Percentiles rank a stretch among this genome's conserved stretches.
These are phyloP conservation scores for Rhynchosporium graminicola DNA, from an alignment of 2,329 filamentous ascomycete genomes.

Conservation along the genomic window DNA sequence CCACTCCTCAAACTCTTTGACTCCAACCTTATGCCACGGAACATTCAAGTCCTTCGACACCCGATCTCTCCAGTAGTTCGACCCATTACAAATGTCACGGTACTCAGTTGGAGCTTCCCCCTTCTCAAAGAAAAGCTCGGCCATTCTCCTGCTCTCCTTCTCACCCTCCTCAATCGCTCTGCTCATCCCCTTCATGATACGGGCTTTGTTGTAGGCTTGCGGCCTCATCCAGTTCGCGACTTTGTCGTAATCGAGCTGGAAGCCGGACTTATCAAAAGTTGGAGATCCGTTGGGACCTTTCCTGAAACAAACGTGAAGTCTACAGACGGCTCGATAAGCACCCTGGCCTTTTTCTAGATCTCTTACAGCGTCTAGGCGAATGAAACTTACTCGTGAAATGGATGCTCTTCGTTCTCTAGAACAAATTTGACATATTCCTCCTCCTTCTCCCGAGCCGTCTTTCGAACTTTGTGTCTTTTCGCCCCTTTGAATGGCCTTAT, in stretches of 20 bases:
- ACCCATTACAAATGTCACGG: background rate
- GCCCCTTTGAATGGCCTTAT: background rate
- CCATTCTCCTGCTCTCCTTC: slow-evolving; percentile 18
- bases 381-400: background rate
- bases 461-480: background rate
- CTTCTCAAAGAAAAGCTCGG: slow-evolving; percentile 24
- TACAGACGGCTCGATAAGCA: background rate
- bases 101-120: slow-evolving; percentile 16
- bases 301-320: slow-evolving; percentile 47
- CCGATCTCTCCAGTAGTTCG: slow-evolving; percentile 22
- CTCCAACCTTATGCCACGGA: slow-evolving; percentile 19
- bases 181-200: background rate
- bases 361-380: too few species aligned
- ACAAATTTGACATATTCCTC: background rate
- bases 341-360: too few species aligned
- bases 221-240: slow-evolving; percentile 25
- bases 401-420: background rate
- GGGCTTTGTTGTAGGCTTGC: background rate
- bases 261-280: slow-evolving; percentile 43
- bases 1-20: slow-evolving; percentile 26
- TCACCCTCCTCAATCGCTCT: background rate
- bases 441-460: background rate
- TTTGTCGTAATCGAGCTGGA: slow-evolving; percentile 44
- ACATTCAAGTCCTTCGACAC: slow-evolving; percentile 27
- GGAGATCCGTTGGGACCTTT: slow-evolving; percentile 45